Conservation (phyloP, 75 land plant species). For the Cunninghamia lanceolata region DNA sequence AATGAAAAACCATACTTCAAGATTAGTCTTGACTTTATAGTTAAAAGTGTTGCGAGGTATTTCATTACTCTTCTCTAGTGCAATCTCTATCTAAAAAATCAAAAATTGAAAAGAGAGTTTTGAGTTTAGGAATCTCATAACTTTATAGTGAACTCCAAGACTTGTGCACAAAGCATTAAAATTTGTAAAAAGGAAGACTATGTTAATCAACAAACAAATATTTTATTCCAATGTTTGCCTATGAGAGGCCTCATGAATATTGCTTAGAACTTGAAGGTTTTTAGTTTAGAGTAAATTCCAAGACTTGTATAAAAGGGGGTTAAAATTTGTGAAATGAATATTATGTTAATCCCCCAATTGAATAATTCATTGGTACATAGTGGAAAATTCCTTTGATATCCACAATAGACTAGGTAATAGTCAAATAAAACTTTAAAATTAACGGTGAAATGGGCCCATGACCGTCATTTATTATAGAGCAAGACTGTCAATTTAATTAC, state of each 20-base stretch:
- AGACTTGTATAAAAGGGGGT: background rate
- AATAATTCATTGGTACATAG: background rate
- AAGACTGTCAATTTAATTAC: too few species aligned
- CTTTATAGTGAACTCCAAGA: background rate
- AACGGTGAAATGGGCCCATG: too few species aligned
- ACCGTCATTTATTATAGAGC: too few species aligned
- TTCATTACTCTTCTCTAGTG: slow-evolving; percentile 69
- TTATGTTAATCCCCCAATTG: background rate
- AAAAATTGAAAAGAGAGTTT: background rate
- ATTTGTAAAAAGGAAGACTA: background rate
- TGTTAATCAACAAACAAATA: background rate
- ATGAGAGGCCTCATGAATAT: background rate
- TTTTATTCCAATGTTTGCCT: background rate
- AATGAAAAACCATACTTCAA: slow-evolving; percentile 64
- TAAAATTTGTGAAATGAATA: background rate
- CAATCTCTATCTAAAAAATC: slow-evolving; percentile 37
- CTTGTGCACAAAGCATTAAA: background rate
- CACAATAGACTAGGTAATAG: too few species aligned
- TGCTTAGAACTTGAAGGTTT: slow-evolving; percentile 4
- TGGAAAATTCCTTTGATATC: too few species aligned
- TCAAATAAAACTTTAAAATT: too few species aligned
- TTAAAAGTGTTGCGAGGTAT: slow-evolving; percentile 83
- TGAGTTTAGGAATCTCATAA: background rate
- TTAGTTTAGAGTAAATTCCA: background rate
- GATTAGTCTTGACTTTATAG: slow-evolving; percentile 50